Evolutionary conservation across 1,284 basidiomycete genomes (phyloP), one percentile per base, ranked within the genome.

Genomic region (Ceratobasidium papillatum): DNA sequence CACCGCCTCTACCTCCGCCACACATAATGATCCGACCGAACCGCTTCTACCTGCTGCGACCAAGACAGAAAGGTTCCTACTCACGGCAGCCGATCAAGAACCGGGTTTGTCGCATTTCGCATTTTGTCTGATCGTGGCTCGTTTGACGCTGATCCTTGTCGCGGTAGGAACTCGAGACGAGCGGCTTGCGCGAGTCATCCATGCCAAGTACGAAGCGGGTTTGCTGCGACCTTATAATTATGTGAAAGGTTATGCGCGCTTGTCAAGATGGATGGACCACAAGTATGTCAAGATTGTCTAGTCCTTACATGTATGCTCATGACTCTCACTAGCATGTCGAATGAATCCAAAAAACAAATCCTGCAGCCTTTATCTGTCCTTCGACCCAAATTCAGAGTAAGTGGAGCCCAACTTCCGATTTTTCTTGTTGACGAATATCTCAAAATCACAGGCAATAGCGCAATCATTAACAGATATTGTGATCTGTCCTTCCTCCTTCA

Each of bases 171-270:
- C 95, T 14, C 87, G 96, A 45, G 94, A 97, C 77, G 94, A 98
- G 78, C 90, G 96, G 0, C 84, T 99, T 49, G 93, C 92, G 75
- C 88, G 94, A 76, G 97, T 99, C 77, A 99, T 99, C 79, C 90
- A 94, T 78, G 96, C 94, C 79, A 99, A 99, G 83, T 98, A 98
- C 83, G 96, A 99, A 81, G 97, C 96, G 0, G 97, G 96, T 0
- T 82, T 99, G 52, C 83, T 99, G 76, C 95, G 95, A 80, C 97
- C 97, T 0, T 98, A 98, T 80, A 97, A 99, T 83, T 98, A 98
- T 81, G 95, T 97, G 75, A 95, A 95, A 80, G 95, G 95, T 0
- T 97, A 97, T 80, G 92, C 94, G 25, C 85, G 95, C 72, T 84
- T 97, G 78, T 94, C 91, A 75, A 87, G 93, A 64, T 98, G 96